Conservation (phyloP, 1,284 basidiomycete species). For the Polyporus tsugae region DNA sequence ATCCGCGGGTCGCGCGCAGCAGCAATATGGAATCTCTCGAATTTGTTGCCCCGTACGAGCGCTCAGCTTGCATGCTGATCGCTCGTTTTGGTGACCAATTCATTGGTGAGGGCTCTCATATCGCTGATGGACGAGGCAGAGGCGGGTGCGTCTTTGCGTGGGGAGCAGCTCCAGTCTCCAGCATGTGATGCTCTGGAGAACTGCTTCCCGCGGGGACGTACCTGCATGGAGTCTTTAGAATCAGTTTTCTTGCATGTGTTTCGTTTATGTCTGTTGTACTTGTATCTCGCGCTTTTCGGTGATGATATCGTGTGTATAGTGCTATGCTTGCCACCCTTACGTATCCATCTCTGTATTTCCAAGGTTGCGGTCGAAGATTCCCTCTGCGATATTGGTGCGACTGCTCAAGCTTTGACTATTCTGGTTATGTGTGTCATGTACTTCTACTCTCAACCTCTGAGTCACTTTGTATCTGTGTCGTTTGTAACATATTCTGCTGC, state of each 20-base stretch:
- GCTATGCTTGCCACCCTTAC: neutral
- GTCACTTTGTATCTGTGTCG: too few relatives aligned
- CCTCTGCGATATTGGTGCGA: too few relatives aligned
- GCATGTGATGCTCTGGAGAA: neutral
- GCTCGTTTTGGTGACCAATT: slow-evolving; percentile 6
- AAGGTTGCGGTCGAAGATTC: too few relatives aligned
- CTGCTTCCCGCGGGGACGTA: slow-evolving; percentile 1
- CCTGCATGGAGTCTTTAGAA: slow-evolving; percentile 4
- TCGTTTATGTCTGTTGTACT: neutral
- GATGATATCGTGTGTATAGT: neutral
- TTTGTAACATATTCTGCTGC: too few relatives aligned
- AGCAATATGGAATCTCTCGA: slow-evolving; percentile 13
- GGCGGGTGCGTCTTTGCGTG: slow-evolving; percentile 3
- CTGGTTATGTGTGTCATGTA: too few relatives aligned
- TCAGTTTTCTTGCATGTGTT: neutral
- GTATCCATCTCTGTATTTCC: neutral
- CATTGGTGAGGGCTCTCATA: slow-evolving; percentile 3
- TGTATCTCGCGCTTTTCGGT: neutral
- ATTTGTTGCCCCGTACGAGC: slow-evolving; percentile 14
- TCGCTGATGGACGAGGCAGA: slow-evolving; percentile 5
- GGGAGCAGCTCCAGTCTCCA: neutral
- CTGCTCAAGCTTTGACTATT: too few relatives aligned
- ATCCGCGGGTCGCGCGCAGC: slow-evolving; percentile 13
- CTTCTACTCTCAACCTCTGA: too few relatives aligned
- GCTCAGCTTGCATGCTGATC: neutral